Evolutionary conservation across 23 red algal genomes (phyloP), one percentile per base, ranked within the genome.

Genomic region (Gracilaria gracilis): DNA sequence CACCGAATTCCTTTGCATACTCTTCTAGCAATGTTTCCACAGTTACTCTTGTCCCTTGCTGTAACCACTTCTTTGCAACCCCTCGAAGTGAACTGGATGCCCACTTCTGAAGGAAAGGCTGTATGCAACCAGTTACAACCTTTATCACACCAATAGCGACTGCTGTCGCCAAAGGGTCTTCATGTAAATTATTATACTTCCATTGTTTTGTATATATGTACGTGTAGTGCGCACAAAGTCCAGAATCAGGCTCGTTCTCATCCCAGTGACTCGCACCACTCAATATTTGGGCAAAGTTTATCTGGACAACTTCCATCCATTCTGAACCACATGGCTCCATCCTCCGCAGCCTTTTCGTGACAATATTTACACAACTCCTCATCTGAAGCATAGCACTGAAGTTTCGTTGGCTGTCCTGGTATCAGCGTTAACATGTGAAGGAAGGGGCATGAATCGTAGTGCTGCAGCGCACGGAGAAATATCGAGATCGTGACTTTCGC

Each of bases 311-410:
- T 64, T 27, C 59, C 59, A 64, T 64, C 59, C 59, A 64, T 64
- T 64, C 28, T 64, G 59, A 64, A 64, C 59, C 59, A 64, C 59
- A 31, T 64, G 28, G n/a, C 21, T 64, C 59, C 59, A 31, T 31
- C 28, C n/a, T 31, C 7, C 8, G 28, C 59, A 6, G 59, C 59
- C n/a, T 31, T n/a, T 31, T n/a, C 59, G 4, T 27, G 59, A 31
- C 59, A 64, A 64, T 4, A 11, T 64, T n/a, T 64, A 31, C 59
- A 64, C n/a, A 64, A 31, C n/a, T 64, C 59, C 21, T 64, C 59
- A n/a, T 31, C n/a, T 64, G n/a, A 6, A 11, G n/a, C 28, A 64
- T 31, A 27, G 59, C 59, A 64, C 21, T n/a, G n/a, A n/a, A 64
- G 28, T 20, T n/a, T 64, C 8, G 7, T 64, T n/a, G 21, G 21